These are phyloP conservation scores for Ceratonia siliqua DNA, from an alignment of 306 rosid species.

Conservation along the genomic window DNA sequence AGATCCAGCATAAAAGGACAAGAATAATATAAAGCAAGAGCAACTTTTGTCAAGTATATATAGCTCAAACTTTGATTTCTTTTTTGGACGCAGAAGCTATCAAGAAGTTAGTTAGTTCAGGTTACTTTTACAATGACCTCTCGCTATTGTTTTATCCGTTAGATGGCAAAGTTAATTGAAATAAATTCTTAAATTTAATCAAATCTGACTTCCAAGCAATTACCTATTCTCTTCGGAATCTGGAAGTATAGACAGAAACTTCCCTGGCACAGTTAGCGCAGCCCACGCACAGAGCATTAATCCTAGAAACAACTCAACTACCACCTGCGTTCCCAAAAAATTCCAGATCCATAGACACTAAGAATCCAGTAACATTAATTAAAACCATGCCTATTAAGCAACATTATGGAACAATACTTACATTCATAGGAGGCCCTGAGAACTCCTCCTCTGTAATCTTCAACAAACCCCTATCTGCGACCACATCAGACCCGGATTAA, in stretches of 20 bases:
- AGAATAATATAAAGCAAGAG: background rate
- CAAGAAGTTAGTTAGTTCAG: background rate
- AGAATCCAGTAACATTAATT: background rate
- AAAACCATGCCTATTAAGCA: background rate
- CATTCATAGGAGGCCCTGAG: slow-evolving; percentile 76
- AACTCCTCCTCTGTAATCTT: slow-evolving; percentile 91
- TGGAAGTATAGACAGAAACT: slow-evolving; percentile 69
- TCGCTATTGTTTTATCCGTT: background rate
- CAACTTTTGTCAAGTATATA: background rate
- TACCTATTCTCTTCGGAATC: slow-evolving; percentile 88
- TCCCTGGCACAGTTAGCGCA: slow-evolving; percentile 69
- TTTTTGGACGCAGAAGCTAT: slow-evolving; percentile 2
- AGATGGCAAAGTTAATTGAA: slow-evolving; percentile 27
- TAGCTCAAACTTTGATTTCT: background rate
- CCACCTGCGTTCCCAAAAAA: slow-evolving; percentile 56
- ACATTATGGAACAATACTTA: slow-evolving; percentile 28
- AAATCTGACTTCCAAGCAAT: background rate
- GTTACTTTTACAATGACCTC: background rate
- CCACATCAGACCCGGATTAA: slow-evolving; percentile 35
- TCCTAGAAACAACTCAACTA: slow-evolving; percentile 64
- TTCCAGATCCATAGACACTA: background rate
- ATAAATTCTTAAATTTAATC: background rate
- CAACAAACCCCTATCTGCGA: slow-evolving; percentile 76
- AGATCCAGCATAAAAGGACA: slow-evolving; percentile 8
- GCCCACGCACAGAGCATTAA: slow-evolving; percentile 72